Conservation (phyloP, 495 filamentous ascomycete genomes). For the Aspergillus mulundensis region DNA sequence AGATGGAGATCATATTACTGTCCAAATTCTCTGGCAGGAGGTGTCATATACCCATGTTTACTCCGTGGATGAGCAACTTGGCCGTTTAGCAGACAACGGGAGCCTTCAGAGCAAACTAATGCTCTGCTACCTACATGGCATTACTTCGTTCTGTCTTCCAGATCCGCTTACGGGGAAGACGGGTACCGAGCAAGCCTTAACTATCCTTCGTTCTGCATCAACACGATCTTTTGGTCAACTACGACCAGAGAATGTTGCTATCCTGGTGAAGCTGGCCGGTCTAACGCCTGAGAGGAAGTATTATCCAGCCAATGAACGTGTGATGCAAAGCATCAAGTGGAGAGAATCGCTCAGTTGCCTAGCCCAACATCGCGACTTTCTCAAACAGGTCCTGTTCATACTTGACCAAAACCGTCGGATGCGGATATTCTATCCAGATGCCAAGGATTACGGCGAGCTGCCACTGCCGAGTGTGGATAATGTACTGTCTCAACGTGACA, state of each 20-base stretch:
- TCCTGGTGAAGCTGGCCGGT: conserved; percentile 42
- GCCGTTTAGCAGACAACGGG: conserved; percentile 46
- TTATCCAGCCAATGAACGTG: conserved; percentile 50
- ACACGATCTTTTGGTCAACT: conserved; percentile 49
- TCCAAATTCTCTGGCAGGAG: conserved; percentile 27
- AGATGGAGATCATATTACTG: conserved; percentile 35
- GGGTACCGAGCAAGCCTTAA: conserved; percentile 58
- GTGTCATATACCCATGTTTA: conserved; percentile 38
- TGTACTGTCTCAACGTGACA: conserved; percentile 35
- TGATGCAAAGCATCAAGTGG: conserved; percentile 51
- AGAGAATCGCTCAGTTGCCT: conserved; percentile 35
- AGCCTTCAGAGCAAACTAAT: conserved; percentile 52
- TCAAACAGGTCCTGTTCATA: conserved; percentile 33
- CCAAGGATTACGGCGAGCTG: background rate
- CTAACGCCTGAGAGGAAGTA: conserved; percentile 51
- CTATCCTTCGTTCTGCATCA: conserved; percentile 45
- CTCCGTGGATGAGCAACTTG: conserved; percentile 45
- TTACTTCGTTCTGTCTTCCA: conserved; percentile 54
- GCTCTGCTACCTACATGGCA: conserved; percentile 55
- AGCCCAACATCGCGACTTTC: conserved; percentile 51
- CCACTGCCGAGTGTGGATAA: conserved; percentile 7
- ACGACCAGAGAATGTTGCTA: conserved; percentile 27
- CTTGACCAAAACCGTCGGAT: conserved; percentile 31
- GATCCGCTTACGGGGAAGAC: conserved; percentile 55
- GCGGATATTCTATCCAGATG: conserved; percentile 16